Percentiles rank a stretch among this genome's conserved stretches.
Evolutionary conservation across 1,284 basidiomycete species (phyloP).

Genomic region (Puccinia hordei): DNA sequence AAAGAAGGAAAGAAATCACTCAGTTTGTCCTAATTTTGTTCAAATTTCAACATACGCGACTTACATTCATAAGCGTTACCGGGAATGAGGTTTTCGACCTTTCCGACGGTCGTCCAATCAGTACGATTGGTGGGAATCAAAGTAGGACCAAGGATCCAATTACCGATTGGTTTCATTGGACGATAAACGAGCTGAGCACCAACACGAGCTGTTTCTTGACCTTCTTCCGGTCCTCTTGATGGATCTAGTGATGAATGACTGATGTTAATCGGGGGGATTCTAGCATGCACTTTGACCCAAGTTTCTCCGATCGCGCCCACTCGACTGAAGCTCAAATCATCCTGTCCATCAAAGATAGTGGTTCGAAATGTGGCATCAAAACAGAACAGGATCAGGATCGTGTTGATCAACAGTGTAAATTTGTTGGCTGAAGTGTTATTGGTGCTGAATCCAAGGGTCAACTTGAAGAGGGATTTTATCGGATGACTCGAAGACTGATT

Average conservation of each 20-base stretch:
- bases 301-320: constrained; percentile 71
- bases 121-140: constrained; percentile 29
- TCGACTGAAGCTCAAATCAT: constrained; percentile 67
- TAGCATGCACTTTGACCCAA: constrained; percentile 67
- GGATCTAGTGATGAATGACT: too few species aligned
- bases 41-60: background rate
- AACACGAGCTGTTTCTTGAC: background rate
- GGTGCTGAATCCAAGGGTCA: constrained; percentile 47
- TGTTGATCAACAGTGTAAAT: constrained; percentile 60
- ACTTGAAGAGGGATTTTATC: constrained; percentile 51
- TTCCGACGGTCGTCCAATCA: constrained; percentile 45
- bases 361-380: constrained; percentile 66
- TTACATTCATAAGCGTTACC: constrained; percentile 41
- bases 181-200: constrained; percentile 44
- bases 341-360: constrained; percentile 64
- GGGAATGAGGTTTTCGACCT: constrained; percentile 38
- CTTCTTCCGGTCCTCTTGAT: background rate
- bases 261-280: constrained; percentile 63
- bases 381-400: constrained; percentile 63
- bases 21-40: background rate
- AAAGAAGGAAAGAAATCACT: background rate
- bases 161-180: constrained; percentile 39
- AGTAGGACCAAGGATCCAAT: constrained; percentile 26
- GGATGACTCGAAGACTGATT: constrained; percentile 7
- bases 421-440: background rate